Percentiles rank a stretch among this genome's conserved stretches.
Conservation (phyloP, 805 yeast genomes). For the Pichia paraexigua region DNA sequence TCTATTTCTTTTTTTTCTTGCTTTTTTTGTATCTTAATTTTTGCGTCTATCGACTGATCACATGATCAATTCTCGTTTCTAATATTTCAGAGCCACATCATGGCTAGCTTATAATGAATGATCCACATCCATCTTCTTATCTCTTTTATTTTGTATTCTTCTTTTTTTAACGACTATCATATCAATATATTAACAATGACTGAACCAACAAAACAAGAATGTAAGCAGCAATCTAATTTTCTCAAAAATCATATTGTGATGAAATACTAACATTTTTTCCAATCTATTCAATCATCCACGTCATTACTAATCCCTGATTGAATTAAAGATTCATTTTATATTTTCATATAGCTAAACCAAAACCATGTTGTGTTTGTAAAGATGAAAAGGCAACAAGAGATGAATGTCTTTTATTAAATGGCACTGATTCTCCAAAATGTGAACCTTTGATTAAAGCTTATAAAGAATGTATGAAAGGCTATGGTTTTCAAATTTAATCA, state of each 20-base stretch:
- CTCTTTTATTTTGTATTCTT: too few species aligned
- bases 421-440: constrained; percentile 80
- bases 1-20: too few species aligned
- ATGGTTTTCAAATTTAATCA: constrained; percentile 56
- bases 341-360: constrained; percentile 48
- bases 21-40: neutral
- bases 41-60: neutral
- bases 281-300: neutral
- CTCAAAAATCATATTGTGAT: neutral
- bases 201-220: constrained; percentile 15
- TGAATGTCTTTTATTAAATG: constrained; percentile 76
- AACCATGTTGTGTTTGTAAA: constrained; percentile 95
- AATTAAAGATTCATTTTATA: neutral
- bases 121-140: neutral
- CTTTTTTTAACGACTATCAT: neutral
- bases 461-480: constrained; percentile 87
- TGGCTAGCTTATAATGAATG: too few species aligned
- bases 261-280: neutral
- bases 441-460: constrained; percentile 60
- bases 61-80: too few species aligned
- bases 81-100: too few species aligned
- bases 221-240: constrained; percentile 13
- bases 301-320: neutral
- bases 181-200: constrained; percentile 10
- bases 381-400: constrained; percentile 58